Evolutionary conservation across 2,329 filamentous ascomycete species (phyloP).

Genomic region (Neopestalotiopsis rosae): DNA sequence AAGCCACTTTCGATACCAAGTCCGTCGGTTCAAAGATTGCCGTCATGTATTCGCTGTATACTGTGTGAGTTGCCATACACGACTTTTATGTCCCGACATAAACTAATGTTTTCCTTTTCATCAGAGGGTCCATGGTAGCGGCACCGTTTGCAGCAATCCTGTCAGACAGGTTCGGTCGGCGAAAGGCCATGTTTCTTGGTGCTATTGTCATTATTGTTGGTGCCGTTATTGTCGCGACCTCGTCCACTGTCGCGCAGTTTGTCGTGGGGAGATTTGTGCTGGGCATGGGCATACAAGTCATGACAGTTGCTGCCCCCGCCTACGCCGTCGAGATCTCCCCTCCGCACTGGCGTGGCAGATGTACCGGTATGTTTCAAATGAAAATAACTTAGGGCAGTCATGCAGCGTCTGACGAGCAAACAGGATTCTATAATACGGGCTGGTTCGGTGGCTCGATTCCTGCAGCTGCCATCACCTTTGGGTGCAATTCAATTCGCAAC

Average conservation of each 20-base stretch:
- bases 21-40: conserved; percentile 44
- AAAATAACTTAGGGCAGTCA: not conserved
- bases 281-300: conserved; percentile 51
- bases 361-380: conserved; percentile 37
- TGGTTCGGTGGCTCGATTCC: conserved; percentile 58
- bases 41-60: conserved; percentile 52
- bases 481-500: conserved; percentile 48
- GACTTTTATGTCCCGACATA: not conserved
- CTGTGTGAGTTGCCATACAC: conserved; percentile 43
- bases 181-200: conserved; percentile 50
- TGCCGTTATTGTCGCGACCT: conserved; percentile 46
- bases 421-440: conserved; percentile 56
- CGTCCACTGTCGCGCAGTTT: conserved; percentile 43
- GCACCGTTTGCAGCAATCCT: conserved; percentile 49
- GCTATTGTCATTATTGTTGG: conserved; percentile 50
- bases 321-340: conserved; percentile 55
- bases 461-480: conserved; percentile 54
- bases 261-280: conserved; percentile 53
- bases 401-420: not conserved
- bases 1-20: conserved; percentile 44
- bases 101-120: not conserved
- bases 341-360: conserved; percentile 57
- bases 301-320: conserved; percentile 54
- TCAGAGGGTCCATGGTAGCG: conserved; percentile 47
- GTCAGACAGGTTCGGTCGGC: conserved; percentile 50